A percentile compares a stretch with the other conserved stretches of the same genome.
These are phyloP conservation scores for Solanum ahanhuiri DNA, from an alignment of 257 asterid species.

Conservation along the genomic window DNA sequence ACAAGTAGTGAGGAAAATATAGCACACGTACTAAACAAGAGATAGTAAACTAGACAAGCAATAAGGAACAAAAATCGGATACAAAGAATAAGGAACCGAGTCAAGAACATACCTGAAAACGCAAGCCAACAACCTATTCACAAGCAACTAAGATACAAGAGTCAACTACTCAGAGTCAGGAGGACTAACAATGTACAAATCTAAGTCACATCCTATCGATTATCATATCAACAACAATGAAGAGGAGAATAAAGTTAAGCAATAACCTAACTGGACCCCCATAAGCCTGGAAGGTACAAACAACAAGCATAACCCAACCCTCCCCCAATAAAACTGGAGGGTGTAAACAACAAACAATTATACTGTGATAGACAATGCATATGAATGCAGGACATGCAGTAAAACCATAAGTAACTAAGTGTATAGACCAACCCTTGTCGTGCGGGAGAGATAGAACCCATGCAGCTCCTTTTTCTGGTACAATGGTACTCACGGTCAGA, in stretches of 20 bases:
- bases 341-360: too few species aligned
- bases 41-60: not conserved
- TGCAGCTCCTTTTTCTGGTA: not conserved
- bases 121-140: not conserved
- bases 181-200: not conserved
- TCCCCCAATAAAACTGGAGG: not conserved
- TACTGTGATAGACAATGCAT: not conserved
- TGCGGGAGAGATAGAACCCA: not conserved
- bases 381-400: not conserved
- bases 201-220: not conserved
- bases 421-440: not conserved
- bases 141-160: not conserved
- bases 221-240: not conserved
- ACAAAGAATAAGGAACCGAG: not conserved
- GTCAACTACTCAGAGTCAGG: not conserved
- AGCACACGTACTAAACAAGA: not conserved
- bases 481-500: not conserved
- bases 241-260: not conserved
- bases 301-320: not conserved
- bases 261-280: not conserved
- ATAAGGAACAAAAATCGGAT: not conserved
- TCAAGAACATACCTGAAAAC: too few species aligned
- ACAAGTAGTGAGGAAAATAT: not conserved
- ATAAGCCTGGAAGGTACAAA: not conserved
- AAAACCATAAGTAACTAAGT: not conserved